Conservation (phyloP, 306 rosid genomes). For the Prunus mongolica region DNA sequence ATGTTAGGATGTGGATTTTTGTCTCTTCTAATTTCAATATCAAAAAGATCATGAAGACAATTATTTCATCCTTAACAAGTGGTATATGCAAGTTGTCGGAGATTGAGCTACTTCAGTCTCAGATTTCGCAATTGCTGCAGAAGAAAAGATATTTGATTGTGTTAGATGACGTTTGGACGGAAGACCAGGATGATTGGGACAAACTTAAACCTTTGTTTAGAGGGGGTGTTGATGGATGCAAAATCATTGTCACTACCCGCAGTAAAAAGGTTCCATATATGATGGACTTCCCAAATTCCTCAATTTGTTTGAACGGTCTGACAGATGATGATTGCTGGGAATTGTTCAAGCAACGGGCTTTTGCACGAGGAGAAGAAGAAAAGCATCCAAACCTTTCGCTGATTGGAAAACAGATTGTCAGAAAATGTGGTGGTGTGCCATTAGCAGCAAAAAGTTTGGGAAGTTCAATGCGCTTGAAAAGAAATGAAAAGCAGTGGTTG, state of each 20-base stretch:
- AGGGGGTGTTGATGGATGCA: conserved; percentile 11
- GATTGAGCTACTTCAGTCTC: not conserved
- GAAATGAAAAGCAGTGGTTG: not conserved
- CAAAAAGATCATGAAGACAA: not conserved
- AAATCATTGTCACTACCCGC: conserved; percentile 2
- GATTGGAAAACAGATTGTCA: not conserved
- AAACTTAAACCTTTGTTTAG: conserved; percentile 1
- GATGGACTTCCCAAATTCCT: not conserved
- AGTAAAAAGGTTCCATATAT: not conserved
- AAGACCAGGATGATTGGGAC: conserved; percentile 9
- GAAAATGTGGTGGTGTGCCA: conserved; percentile 12
- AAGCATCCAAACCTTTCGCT: not conserved
- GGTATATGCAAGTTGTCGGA: not conserved
- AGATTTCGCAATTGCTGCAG: not conserved
- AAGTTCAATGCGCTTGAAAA: not conserved
- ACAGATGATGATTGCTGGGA: not conserved
- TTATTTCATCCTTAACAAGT: not conserved
- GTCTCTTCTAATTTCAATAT: not conserved
- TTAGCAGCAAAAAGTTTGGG: conserved; percentile 20
- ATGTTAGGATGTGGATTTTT: not conserved
- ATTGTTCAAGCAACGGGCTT: conserved; percentile 12
- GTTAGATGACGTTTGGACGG: conserved; percentile 23
- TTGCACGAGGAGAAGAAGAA: not conserved
- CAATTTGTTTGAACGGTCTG: not conserved
- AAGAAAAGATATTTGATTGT: not conserved